Evolutionary conservation across 331 rosid genomes (phyloP).

Genomic region (Pyracantha coccinea): DNA sequence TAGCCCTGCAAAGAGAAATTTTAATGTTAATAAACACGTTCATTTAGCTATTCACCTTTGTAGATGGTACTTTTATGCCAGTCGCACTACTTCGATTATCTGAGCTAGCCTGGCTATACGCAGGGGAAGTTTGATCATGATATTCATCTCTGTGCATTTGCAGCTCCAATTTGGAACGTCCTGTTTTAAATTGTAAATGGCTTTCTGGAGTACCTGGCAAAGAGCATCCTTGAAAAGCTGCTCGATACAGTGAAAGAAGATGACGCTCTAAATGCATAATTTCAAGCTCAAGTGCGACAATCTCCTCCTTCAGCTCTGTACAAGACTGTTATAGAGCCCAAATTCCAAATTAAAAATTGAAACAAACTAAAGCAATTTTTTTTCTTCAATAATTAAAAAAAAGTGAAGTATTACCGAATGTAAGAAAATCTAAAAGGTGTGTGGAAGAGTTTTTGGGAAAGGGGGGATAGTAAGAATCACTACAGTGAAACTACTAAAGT

Average conservation of each 20-base stretch:
- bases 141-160: not conserved
- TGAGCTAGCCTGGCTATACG: not conserved
- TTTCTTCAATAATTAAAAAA: not conserved
- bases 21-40: not conserved
- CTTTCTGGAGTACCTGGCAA: conserved; percentile 9
- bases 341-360: not conserved
- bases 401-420: not conserved
- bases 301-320: conserved; percentile 26
- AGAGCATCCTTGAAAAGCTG: conserved; percentile 19
- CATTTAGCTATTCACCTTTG: conserved; percentile 8
- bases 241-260: conserved; percentile 25
- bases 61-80: not conserved
- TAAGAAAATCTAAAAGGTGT: not conserved
- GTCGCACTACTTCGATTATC: conserved; percentile 10
- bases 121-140: conserved; percentile 6
- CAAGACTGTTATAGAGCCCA: conserved; percentile 11
- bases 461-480: not conserved
- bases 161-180: conserved; percentile 1
- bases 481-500: not conserved
- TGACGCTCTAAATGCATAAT: conserved; percentile 22
- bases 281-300: conserved; percentile 15
- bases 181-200: not conserved
- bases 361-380: not conserved
- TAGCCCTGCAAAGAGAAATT: not conserved
- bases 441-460: not conserved